Conservation (phyloP, 129 eudicot species). For the Flaveria trinervia region DNA sequence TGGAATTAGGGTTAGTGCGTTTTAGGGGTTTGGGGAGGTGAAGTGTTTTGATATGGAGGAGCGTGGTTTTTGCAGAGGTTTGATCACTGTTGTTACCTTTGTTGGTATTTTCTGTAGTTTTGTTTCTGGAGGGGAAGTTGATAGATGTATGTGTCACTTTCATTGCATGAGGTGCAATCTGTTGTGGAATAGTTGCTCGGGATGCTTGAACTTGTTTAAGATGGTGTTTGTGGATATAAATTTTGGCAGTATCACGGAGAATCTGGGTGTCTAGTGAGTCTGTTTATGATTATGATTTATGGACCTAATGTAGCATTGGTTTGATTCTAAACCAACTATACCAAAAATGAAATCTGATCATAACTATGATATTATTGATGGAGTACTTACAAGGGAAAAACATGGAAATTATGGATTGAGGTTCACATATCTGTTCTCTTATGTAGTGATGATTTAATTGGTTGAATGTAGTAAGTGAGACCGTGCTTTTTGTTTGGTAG, state of each 20-base stretch:
- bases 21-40: constrained; percentile 30
- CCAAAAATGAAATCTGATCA: background rate
- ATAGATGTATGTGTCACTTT: background rate
- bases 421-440: constrained; percentile 4
- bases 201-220: background rate
- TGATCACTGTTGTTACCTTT: background rate
- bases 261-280: background rate
- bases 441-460: background rate
- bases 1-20: constrained; percentile 14
- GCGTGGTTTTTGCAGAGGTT: no score
- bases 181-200: constrained; percentile 17
- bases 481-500: constrained; percentile 4
- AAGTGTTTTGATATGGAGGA: background rate
- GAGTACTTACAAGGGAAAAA: background rate
- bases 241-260: background rate
- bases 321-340: constrained; percentile 2
- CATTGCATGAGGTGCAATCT: constrained; percentile 20
- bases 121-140: background rate
- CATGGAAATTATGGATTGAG: background rate
- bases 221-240: background rate
- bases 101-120: background rate
- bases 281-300: constrained; percentile 2
- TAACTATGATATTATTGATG: background rate
- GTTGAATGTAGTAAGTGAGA: constrained; percentile 5
- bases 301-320: constrained; percentile 9